Base-by-base conservation (phyloP, 2,329 filamentous ascomycete genomes). In the Escovopsis weberi region DNA sequence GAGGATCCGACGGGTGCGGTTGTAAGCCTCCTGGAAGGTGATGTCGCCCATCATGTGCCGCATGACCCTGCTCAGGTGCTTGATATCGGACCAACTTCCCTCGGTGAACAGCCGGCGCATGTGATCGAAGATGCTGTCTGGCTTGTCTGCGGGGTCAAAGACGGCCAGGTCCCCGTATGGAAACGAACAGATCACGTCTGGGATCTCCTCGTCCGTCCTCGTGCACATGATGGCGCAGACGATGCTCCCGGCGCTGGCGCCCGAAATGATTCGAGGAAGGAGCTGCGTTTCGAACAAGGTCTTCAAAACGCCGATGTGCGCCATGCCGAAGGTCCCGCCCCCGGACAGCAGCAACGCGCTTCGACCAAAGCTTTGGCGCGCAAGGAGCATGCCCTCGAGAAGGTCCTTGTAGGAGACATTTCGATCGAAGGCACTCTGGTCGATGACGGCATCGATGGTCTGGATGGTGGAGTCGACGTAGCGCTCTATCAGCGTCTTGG, bases 1-100 rank as follows among this genome's bases (percentile, higher is more conserved):
- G 55, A 94, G 75, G 47, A 95, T 88, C 45, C 87, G 76, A 26
- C 86, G 76, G 0, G 88, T 94, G n/a, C 87, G 80, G 57, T 94
- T 94, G 65, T 95, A 95, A 1, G 87, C 86, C 61, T 96, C 89
- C 55, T 89, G 85, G 52, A 96, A 96, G 0, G 89, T 96, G 53
- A 94, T 81, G 53, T 95, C 85, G 33, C 87, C 87, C 7, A 94
- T 70, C 54, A 91, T 67, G 30, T 70, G 70, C 43, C 77, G 75
- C 85, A 96, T 91, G 6, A 94, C 86, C 38, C 80, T 72, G 2
- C 76, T 80, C 39, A 95, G 65, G 58, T 94, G 79, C 23, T 75
- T 74, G 52, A 93, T 93, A 55, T 95, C 86, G 48, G 88, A 85
- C 66, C 89, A 81, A 38, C 80, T 81, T 1, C 86, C 85, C 51